These are phyloP conservation scores for Zygosaccharomyces bailii DNA, from an alignment of 805 yeast species.

Conservation along the genomic window DNA sequence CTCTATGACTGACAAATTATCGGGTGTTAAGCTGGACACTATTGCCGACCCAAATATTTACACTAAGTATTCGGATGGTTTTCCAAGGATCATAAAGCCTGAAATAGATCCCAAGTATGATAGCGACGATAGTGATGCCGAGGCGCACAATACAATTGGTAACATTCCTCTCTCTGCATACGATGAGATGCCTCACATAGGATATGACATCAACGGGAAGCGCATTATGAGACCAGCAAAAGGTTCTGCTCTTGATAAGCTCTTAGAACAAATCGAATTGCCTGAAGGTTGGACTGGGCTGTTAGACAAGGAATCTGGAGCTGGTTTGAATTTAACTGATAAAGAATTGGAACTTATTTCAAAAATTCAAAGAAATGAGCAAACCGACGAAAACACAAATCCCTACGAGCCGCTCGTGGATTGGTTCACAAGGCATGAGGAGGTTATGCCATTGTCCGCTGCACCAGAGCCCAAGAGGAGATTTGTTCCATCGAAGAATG, in stretches of 20 bases:
- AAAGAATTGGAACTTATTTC: conserved; percentile 88
- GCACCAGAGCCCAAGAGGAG: conserved; percentile 97
- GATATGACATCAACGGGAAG: conserved; percentile 95
- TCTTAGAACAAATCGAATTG: conserved; percentile 84
- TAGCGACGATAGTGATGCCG: conserved; percentile 84
- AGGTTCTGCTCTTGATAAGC: conserved; percentile 88
- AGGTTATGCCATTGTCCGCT: conserved; percentile 88
- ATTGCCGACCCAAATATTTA: conserved; percentile 44
- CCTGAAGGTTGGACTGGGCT: conserved; percentile 99
- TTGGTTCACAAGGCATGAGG: conserved; percentile 86
- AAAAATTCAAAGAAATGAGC: conserved; percentile 80
- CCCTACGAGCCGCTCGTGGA: conserved; percentile 94
- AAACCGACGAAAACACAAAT: conserved; percentile 71
- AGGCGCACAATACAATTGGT: conserved; percentile 86
- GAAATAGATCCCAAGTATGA: conserved; percentile 95
- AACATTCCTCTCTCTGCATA: conserved; percentile 90
- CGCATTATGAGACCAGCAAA: conserved; percentile 98
- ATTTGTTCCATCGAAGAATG: conserved; percentile 94
- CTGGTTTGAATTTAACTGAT: conserved; percentile 70
- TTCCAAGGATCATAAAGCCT: conserved; percentile 72
- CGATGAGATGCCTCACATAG: conserved; percentile 96
- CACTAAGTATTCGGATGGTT: conserved; percentile 71
- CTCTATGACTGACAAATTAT: conserved; percentile 52
- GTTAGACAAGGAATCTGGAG: conserved; percentile 84
- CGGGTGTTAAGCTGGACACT: conserved; percentile 52